Conservation (phyloP, 768 basidiomycete genomes). For the Mrakia hoshinonis region DNA sequence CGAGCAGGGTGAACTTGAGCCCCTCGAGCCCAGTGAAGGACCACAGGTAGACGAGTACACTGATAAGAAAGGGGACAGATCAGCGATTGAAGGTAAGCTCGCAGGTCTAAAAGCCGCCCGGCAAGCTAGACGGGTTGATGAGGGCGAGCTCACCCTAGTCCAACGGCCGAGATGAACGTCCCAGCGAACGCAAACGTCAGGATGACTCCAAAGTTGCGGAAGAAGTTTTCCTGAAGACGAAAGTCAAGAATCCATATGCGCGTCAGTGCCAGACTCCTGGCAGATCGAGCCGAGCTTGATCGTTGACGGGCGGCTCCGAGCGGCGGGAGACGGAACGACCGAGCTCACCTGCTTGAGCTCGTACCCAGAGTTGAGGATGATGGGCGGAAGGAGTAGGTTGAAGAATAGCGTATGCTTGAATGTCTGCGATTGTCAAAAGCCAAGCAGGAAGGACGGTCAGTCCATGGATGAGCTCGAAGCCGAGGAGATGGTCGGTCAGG, state of each 20-base stretch:
- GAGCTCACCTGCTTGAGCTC: slow-evolving; percentile 79
- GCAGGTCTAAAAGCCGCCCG: too few species aligned
- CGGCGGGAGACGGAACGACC: neutral
- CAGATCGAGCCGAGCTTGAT: neutral
- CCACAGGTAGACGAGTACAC: slow-evolving; percentile 87
- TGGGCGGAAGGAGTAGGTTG: slow-evolving; percentile 94
- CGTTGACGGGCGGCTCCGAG: neutral
- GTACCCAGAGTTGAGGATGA: slow-evolving; percentile 95
- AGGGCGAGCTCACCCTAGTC: slow-evolving; percentile 69
- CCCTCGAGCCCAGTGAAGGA: slow-evolving; percentile 87
- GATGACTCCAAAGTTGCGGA: slow-evolving; percentile 95
- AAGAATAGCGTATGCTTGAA: slow-evolving; percentile 97
- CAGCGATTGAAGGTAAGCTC: too few species aligned
- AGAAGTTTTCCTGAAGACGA: slow-evolving; percentile 79
- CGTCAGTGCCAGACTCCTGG: neutral
- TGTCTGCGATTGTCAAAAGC: slow-evolving; percentile 49
- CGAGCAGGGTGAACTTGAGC: slow-evolving; percentile 71
- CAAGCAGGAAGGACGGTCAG: neutral
- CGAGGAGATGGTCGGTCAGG: neutral
- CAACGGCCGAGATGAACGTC: slow-evolving; percentile 92
- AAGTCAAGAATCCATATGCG: neutral
- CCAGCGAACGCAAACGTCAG: slow-evolving; percentile 66
- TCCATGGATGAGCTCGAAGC: neutral
- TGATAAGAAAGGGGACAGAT: slow-evolving; percentile 41
- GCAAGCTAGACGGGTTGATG: neutral